These are phyloP conservation scores for Umbellularia californica DNA, from an alignment of 164 flowering plant species.

Conservation along the genomic window DNA sequence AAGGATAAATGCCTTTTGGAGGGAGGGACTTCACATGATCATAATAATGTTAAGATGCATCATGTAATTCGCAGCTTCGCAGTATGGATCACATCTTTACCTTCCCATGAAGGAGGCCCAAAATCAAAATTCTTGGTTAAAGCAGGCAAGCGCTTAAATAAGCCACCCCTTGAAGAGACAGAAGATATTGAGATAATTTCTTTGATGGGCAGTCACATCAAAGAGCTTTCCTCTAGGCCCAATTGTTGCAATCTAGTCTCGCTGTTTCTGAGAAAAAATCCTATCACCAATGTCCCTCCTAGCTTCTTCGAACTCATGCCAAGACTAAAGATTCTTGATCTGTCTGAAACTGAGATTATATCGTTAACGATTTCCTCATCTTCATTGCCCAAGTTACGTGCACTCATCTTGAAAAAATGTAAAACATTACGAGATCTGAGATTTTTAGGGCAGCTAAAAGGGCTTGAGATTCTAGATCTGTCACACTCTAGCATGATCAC, in stretches of 20 bases:
- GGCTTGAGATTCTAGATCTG: constrained; percentile 1
- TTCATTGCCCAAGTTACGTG: neutral
- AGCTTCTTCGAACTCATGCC: constrained; percentile 9
- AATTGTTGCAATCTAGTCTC: neutral
- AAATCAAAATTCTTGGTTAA: neutral
- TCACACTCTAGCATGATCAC: neutral
- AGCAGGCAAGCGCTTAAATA: neutral
- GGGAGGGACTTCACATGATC: neutral
- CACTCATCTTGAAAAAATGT: neutral
- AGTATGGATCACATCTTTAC: constrained; percentile 7
- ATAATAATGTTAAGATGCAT: constrained; percentile 2
- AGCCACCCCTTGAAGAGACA: neutral
- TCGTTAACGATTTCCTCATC: neutral
- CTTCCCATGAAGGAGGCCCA: neutral
- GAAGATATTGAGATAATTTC: constrained; percentile 1
- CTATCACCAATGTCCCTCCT: neutral
- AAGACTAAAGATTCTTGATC: constrained; percentile 4
- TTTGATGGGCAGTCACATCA: neutral
- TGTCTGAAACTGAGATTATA: neutral
- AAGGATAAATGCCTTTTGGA: constrained; percentile 12
- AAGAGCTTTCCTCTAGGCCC: neutral
- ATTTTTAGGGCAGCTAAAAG: neutral
- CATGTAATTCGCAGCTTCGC: constrained; percentile 8
- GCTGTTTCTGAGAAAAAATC: neutral
- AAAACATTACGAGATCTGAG: neutral